phyloP scores from a whole-genome alignment of 2,329 filamentous ascomycete species.

The Xylaria sp. region DNA sequence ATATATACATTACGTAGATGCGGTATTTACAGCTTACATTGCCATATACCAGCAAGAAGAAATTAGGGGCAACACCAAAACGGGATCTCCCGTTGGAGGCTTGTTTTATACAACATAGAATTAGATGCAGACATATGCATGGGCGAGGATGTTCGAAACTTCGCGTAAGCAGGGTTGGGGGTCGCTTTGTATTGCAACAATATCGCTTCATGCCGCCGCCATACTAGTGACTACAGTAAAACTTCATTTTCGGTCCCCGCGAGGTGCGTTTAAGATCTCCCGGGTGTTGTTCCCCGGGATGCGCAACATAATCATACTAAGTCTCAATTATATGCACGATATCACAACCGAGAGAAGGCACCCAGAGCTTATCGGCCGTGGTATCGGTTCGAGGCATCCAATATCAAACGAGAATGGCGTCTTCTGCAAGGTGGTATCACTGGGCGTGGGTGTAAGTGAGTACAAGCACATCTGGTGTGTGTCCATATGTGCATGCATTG shows the following conservation, averaged over 20 bases:
- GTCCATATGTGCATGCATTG: background rate
- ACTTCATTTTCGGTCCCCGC: background rate
- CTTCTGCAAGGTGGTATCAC: background rate
- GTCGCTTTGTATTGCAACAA: conserved; percentile 1
- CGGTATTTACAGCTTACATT: conserved; percentile 8
- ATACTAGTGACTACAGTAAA: background rate
- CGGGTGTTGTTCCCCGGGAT: conserved; percentile 25
- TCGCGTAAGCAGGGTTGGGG: background rate
- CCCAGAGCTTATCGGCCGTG: background rate
- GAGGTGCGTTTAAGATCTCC: conserved; percentile 23
- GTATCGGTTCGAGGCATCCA: background rate
- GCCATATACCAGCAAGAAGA: background rate
- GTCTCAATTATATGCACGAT: conserved; percentile 14
- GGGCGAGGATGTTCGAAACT: conserved; percentile 18
- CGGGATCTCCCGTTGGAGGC: conserved; percentile 17
- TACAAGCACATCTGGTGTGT: conserved; percentile 3
- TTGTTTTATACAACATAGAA: no score
- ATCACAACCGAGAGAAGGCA: background rate
- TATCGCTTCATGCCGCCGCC: background rate
- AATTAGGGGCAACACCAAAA: background rate
- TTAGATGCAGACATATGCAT: conserved; percentile 9
- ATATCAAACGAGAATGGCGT: background rate
- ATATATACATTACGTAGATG: conserved; percentile 7
- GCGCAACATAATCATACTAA: conserved; percentile 12
- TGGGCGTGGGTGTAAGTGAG: background rate